Evolutionary conservation across 306 rosid species (phyloP).

Genomic region (Ammopiptanthus mongolicus): DNA sequence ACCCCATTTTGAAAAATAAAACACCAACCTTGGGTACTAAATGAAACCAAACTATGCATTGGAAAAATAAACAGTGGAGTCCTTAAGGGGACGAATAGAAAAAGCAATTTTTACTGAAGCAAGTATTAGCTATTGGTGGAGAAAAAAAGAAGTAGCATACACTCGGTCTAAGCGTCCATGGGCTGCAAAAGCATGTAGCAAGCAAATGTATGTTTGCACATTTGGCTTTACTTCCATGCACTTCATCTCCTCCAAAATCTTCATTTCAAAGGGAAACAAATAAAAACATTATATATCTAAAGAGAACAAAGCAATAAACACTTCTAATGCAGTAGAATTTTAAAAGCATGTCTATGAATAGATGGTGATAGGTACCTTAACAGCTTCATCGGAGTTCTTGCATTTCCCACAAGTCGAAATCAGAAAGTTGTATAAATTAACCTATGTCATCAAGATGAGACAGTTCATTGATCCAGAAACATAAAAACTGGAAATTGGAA

Average conservation of each 20-base stretch:
- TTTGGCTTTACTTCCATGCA: constrained; percentile 68
- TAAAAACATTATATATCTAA: not conserved
- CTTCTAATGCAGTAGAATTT: not conserved
- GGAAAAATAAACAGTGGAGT: not conserved
- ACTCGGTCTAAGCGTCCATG: constrained; percentile 77
- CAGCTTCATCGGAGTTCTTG: constrained; percentile 69
- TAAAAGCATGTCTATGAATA: not conserved
- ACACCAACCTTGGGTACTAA: not conserved
- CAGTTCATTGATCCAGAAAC: constrained; percentile 2
- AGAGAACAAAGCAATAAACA: not conserved
- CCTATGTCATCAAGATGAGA: constrained; percentile 44
- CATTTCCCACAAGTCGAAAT: constrained; percentile 85
- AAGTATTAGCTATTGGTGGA: not conserved
- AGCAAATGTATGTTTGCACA: constrained; percentile 75
- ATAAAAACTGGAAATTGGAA: not conserved
- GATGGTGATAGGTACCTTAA: constrained; percentile 50
- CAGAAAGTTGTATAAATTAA: constrained; percentile 63
- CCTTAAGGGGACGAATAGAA: not conserved
- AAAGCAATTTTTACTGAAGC: not conserved
- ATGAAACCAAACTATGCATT: not conserved
- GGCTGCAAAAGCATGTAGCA: constrained; percentile 88
- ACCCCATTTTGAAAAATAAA: not conserved
- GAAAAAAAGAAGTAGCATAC: constrained; percentile 42
- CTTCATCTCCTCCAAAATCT: constrained; percentile 95
- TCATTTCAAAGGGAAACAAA: constrained; percentile 14